Evolutionary conservation across 2,329 filamentous ascomycete species (phyloP).

Genomic region (Arachnomyces sp.): DNA sequence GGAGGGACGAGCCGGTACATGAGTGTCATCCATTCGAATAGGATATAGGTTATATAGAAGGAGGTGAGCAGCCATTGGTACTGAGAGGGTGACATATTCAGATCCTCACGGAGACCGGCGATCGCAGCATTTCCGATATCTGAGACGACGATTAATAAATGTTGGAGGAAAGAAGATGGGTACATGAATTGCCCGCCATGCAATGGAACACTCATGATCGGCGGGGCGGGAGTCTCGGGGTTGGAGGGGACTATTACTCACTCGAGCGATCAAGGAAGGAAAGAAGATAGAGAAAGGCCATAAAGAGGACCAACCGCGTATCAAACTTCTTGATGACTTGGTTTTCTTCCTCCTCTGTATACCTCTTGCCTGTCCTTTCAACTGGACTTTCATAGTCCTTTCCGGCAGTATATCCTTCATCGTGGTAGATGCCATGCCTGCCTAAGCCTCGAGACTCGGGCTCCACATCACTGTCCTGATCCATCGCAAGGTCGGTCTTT

Average conservation of each 20-base stretch:
- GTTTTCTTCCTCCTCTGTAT: conserved; percentile 59
- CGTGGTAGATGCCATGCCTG: conserved; percentile 4
- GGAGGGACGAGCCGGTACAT: conserved; percentile 54
- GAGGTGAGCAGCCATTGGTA: conserved; percentile 57
- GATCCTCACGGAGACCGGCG: conserved; percentile 49
- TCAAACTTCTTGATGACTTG: conserved; percentile 70
- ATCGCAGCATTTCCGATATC: conserved; percentile 58
- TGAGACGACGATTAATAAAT: conserved; percentile 14
- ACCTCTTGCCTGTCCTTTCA: conserved; percentile 22
- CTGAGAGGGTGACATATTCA: conserved; percentile 47
- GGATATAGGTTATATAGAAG: conserved; percentile 58
- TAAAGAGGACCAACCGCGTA: conserved; percentile 66
- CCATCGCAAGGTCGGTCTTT: conserved; percentile 26
- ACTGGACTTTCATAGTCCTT: conserved; percentile 14
- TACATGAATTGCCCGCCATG: no score
- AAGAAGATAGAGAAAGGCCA: conserved; percentile 75
- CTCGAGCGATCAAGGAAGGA: conserved; percentile 82
- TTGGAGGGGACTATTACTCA: conserved; percentile 33
- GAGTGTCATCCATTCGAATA: conserved; percentile 60
- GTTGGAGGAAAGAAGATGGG: no score
- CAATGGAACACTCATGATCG: conserved; percentile 1
- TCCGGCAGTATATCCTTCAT: conserved; percentile 21
- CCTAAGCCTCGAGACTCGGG: neutral
- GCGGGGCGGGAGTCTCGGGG: conserved; percentile 8
- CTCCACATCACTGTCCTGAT: conserved; percentile 6